Evolutionary conservation across 192 early-diverging fungal species (phyloP), one percentile per base, ranked within the genome.

Genomic region (Backusella sp.): DNA sequence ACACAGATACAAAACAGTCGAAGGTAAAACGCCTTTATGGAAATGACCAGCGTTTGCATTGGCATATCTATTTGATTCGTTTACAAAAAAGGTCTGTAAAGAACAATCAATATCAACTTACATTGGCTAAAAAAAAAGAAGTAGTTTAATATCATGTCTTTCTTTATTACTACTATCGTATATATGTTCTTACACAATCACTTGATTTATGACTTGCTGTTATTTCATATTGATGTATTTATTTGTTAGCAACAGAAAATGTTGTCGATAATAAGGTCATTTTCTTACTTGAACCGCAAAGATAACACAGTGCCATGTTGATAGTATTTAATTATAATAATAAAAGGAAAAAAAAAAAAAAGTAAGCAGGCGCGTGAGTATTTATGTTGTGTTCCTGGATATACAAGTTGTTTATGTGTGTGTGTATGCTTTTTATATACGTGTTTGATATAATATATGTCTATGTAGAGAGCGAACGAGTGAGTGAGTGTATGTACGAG

Each of bases 281-380:
- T 69, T n/a, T 41, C 34, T 69, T 69, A 69, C 68, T 21, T 69
- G 68, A 41, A 69, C 68, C 68, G n/a, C 68, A 69, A 23, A 69
- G 35, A 37, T 69, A 69, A 39, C 68, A 69, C 1, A 69, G 0
- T 41, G 68, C n/a, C 21, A 36, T 39, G 8, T 23, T 69, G 36
- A 3, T 36, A 23, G 6, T 59, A 59, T 62, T 62, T 62, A 12
- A 28, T 62, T 21, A 6, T 23, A 56, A 56, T 56, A 28, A 28
- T 14, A 12, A 28, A 21, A 14, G n/a, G 7, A 4, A 4, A 28
- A 14, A 2, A 9, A 62, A 62, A 26, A 4, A 62, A 59, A 52
- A 4, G 8, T 11, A 23, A 56, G 53, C 3, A 4, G 9, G 53
- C 0, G 23, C 2, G 53, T 3, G 6, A 19, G 46, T 49, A 49